A percentile compares a stretch with the other conserved stretches of the same genome.
phyloP scores from a whole-genome alignment of 148 eudicot genomes.

The Chenopodium formosanum region DNA sequence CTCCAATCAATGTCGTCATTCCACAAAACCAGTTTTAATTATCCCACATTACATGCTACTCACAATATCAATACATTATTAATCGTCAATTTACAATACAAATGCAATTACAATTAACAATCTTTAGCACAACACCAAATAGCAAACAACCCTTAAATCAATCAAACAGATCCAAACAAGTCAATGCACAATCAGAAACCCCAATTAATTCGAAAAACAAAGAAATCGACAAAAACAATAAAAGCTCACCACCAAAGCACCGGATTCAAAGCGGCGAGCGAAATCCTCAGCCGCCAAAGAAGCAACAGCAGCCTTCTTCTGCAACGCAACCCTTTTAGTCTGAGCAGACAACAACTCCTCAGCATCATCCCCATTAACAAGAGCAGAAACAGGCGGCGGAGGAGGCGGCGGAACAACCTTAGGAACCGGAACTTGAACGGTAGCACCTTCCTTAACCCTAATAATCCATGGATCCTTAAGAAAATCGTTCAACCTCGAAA shows the following conservation, averaged over 20 bases:
- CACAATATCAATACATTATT: not conserved
- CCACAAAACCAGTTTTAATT: not conserved
- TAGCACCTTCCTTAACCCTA: conserved; percentile 44
- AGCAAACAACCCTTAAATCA: not conserved
- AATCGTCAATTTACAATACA: not conserved
- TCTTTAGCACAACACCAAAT: not conserved
- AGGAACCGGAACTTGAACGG: conserved; percentile 75
- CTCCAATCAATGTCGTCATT: not conserved
- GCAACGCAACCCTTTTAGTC: conserved; percentile 73
- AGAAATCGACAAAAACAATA: not conserved
- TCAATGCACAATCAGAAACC: not conserved
- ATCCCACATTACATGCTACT: not conserved
- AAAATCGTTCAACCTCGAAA: conserved; percentile 42
- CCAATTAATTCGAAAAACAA: not conserved
- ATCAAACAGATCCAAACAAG: not conserved
- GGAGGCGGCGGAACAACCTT: conserved; percentile 46
- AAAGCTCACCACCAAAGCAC: conserved; percentile 44
- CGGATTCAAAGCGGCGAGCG: conserved; percentile 67
- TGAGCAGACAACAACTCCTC: conserved; percentile 64
- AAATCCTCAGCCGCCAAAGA: conserved; percentile 81
- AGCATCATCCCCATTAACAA: conserved; percentile 20
- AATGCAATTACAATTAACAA: not conserved
- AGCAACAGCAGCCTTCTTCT: conserved; percentile 76
- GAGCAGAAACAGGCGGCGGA: conserved; percentile 26
- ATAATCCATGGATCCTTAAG: conserved; percentile 59